A percentile compares a stretch with the other conserved stretches of the same genome.
Evolutionary conservation across 2,329 filamentous ascomycete species (phyloP).

Genomic region (Triangularia setosa): DNA sequence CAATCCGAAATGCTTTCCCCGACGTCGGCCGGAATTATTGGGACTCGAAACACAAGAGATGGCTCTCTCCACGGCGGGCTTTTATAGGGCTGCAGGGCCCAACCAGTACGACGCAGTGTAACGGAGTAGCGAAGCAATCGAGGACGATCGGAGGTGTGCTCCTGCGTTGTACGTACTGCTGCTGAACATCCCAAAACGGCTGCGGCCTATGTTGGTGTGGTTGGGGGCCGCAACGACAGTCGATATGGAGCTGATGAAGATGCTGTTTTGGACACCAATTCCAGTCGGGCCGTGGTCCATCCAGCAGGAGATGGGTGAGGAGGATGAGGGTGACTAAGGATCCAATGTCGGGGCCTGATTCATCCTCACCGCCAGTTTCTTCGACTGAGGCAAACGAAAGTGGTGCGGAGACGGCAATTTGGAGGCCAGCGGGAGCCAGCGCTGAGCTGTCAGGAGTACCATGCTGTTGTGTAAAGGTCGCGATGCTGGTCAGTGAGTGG

Average conservation of each 20-base stretch:
- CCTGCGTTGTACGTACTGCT: background rate
- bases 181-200: background rate
- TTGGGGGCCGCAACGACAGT: background rate
- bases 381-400: slow-evolving; percentile 11
- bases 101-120: slow-evolving; percentile 1
- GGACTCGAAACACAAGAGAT: background rate
- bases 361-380: slow-evolving; percentile 27
- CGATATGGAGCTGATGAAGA: background rate
- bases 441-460: slow-evolving; percentile 19
- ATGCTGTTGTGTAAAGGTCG: slow-evolving; percentile 19
- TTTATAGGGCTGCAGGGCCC: slow-evolving; percentile 20
- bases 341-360: background rate
- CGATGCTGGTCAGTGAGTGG: slow-evolving; percentile 8
- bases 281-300: background rate
- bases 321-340: background rate
- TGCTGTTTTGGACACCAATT: background rate
- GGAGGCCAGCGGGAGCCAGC: slow-evolving; percentile 7
- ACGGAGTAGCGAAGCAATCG: slow-evolving; percentile 11
- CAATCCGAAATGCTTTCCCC: background rate
- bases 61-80: background rate
- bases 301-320: background rate
- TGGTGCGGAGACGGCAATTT: slow-evolving; percentile 1
- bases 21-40: slow-evolving; percentile 1
- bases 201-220: background rate
- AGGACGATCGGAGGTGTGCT: background rate